Evolutionary conservation across 495 filamentous ascomycete species (phyloP).

Genomic region (Aspergillus carlsbadensis): DNA sequence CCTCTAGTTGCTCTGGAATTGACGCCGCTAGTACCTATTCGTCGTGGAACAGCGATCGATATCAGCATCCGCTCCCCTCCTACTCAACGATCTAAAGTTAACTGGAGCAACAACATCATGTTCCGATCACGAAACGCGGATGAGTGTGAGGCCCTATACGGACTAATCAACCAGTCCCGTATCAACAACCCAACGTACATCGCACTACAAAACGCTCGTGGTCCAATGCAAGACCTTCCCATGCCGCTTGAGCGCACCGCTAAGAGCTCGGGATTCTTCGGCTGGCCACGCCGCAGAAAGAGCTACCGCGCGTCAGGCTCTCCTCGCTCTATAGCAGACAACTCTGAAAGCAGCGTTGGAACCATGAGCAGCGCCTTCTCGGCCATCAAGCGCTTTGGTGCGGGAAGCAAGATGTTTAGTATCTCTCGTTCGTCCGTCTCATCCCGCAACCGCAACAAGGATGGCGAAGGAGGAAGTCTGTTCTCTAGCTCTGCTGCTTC

Average conservation of each 20-base stretch:
- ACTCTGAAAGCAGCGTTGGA: slow-evolving; percentile 57
- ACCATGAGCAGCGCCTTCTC: slow-evolving; percentile 66
- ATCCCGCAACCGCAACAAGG: slow-evolving; percentile 50
- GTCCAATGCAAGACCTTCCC: slow-evolving; percentile 34
- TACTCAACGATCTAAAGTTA: slow-evolving; percentile 66
- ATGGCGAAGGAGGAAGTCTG: slow-evolving; percentile 51
- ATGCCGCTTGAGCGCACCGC: slow-evolving; percentile 29
- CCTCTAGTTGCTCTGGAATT: slow-evolving; percentile 80
- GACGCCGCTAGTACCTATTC: slow-evolving; percentile 82
- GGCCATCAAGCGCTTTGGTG: slow-evolving; percentile 70
- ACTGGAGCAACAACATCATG: slow-evolving; percentile 74
- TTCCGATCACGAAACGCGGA: slow-evolving; percentile 76
- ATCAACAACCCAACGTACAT: slow-evolving; percentile 89
- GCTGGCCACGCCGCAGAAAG: slow-evolving; percentile 49
- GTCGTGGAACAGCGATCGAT: slow-evolving; percentile 86
- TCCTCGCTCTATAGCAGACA: slow-evolving; percentile 51
- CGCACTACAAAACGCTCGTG: slow-evolving; percentile 71
- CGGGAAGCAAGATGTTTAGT: slow-evolving; percentile 67
- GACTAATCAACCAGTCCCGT: slow-evolving; percentile 75
- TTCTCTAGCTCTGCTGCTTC: slow-evolving; percentile 61
- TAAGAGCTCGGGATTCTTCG: slow-evolving; percentile 41
- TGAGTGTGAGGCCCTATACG: slow-evolving; percentile 80
- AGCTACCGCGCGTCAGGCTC: slow-evolving; percentile 59
- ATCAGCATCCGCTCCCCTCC: slow-evolving; percentile 87
- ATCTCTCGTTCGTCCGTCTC: slow-evolving; percentile 65